Percentiles rank a stretch among this genome's conserved stretches.
Evolutionary conservation across 108 stramenopile genomes (phyloP).

Genomic region (Fistulifera solaris): DNA sequence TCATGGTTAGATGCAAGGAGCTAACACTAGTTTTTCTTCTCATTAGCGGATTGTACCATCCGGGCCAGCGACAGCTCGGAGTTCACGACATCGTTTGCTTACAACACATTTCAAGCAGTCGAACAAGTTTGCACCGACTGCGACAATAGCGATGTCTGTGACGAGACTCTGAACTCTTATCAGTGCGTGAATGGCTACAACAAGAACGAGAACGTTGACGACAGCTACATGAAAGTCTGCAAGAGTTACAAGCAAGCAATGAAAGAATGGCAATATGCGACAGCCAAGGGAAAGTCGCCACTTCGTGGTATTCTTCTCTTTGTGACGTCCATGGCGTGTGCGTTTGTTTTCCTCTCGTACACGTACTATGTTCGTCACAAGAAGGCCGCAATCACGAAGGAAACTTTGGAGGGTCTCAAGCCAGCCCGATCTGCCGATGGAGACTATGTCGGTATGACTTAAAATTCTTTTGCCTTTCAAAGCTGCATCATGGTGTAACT

Average conservation of each 20-base stretch:
- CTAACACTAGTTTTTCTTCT: not conserved
- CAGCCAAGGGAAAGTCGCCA: constrained; percentile 17
- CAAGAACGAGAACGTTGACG: constrained; percentile 15
- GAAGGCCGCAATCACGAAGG: constrained; percentile 12
- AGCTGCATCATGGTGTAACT: not conserved
- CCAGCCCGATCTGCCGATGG: not conserved
- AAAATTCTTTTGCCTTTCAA: not conserved
- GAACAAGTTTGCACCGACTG: constrained; percentile 31
- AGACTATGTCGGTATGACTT: constrained; percentile 2
- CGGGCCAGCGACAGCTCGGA: constrained; percentile 22
- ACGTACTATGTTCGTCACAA: constrained; percentile 50
- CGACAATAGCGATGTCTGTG: constrained; percentile 18
- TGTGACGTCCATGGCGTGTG: constrained; percentile 3
- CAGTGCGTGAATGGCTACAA: constrained; percentile 39
- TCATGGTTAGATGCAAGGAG: not conserved
- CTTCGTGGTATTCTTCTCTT: constrained; percentile 12
- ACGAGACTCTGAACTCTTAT: constrained; percentile 23
- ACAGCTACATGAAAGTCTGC: constrained; percentile 28
- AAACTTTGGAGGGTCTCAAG: constrained; percentile 4
- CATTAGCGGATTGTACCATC: constrained; percentile 35
- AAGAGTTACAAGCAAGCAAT: constrained; percentile 22
- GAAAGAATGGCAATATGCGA: constrained; percentile 22
- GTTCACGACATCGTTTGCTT: constrained; percentile 15
- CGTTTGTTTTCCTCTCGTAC: constrained; percentile 21
- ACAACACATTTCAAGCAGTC: constrained; percentile 28